phyloP scores from a whole-genome alignment of 768 basidiomycete species.

The Zangia roseola region DNA sequence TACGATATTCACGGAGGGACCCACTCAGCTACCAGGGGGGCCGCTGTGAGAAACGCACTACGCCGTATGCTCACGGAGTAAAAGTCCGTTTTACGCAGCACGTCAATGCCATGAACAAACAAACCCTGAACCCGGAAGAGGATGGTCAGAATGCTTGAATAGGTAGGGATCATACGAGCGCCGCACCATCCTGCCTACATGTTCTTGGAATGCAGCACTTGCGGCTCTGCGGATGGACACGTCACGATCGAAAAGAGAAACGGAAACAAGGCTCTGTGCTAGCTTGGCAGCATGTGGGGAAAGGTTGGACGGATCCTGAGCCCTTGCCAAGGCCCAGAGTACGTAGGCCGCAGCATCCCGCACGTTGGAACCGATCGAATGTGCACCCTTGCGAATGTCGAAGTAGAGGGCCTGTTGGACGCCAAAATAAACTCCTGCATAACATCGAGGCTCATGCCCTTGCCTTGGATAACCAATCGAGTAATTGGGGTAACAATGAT shows the following conservation, averaged over 20 bases:
- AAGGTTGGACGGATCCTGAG: constrained; percentile 59
- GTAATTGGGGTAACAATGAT: constrained; percentile 56
- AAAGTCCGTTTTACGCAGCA: constrained; percentile 90
- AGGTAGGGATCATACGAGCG: background rate
- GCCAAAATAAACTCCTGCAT: constrained; percentile 12
- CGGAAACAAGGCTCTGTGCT: constrained; percentile 69
- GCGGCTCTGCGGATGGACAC: constrained; percentile 93
- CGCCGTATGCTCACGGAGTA: constrained; percentile 86
- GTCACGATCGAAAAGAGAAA: constrained; percentile 89
- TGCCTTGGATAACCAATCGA: constrained; percentile 84
- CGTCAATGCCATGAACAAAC: constrained; percentile 93
- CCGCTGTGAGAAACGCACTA: constrained; percentile 82
- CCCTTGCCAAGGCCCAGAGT: constrained; percentile 89
- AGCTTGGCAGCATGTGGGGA: constrained; percentile 61
- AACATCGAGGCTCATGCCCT: constrained; percentile 10
- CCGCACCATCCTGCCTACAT: constrained; percentile 88
- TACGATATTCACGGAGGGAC: constrained; percentile 30
- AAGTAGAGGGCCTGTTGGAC: constrained; percentile 77
- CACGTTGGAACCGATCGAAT: constrained; percentile 92
- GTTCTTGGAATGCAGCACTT: constrained; percentile 97
- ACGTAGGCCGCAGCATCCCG: constrained; percentile 95
- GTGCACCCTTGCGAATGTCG: constrained; percentile 87
- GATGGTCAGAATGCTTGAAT: constrained; percentile 13
- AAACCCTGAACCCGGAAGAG: constrained; percentile 55
- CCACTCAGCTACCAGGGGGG: constrained; percentile 84